Percentiles rank a stretch among this genome's conserved stretches.
phyloP scores from a whole-genome alignment of 2,329 filamentous ascomycete genomes.

The Thielaviopsis populi region DNA sequence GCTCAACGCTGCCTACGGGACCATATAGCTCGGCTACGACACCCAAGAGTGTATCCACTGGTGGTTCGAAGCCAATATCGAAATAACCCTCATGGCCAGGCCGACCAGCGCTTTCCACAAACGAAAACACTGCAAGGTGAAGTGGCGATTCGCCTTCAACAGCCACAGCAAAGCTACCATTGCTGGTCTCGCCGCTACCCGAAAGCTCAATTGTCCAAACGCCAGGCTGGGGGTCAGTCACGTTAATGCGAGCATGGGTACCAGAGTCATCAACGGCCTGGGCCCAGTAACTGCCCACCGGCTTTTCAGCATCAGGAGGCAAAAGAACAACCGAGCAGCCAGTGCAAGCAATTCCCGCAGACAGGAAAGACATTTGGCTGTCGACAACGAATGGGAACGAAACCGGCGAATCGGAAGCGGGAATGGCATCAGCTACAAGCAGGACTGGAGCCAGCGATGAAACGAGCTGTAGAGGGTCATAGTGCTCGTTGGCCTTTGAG shows the following conservation, averaged over 20 bases:
- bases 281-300: conserved; percentile 7
- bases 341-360: conserved; percentile 14
- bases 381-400: conserved; percentile 15
- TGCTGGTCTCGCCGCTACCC: neutral
- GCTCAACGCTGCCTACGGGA: neutral
- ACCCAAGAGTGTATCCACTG: conserved; percentile 11
- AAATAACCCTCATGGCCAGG: conserved; percentile 17
- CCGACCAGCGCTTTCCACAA: conserved; percentile 16
- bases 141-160: conserved; percentile 13
- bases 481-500: neutral
- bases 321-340: conserved; percentile 10
- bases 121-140: conserved; percentile 14
- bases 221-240: conserved; percentile 12
- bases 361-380: conserved; percentile 13
- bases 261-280: conserved; percentile 15
- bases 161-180: conserved; percentile 14
- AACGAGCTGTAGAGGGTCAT: conserved; percentile 12
- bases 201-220: conserved; percentile 12
- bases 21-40: conserved; percentile 16
- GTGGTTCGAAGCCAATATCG: conserved; percentile 7
- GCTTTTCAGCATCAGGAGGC: neutral
- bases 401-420: neutral
- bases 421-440: conserved; percentile 4
- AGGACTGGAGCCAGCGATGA: conserved; percentile 11
- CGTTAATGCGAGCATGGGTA: conserved; percentile 15